Base-by-base conservation (phyloP, 331 rosid genomes). In the Quercus phellos region DNA sequence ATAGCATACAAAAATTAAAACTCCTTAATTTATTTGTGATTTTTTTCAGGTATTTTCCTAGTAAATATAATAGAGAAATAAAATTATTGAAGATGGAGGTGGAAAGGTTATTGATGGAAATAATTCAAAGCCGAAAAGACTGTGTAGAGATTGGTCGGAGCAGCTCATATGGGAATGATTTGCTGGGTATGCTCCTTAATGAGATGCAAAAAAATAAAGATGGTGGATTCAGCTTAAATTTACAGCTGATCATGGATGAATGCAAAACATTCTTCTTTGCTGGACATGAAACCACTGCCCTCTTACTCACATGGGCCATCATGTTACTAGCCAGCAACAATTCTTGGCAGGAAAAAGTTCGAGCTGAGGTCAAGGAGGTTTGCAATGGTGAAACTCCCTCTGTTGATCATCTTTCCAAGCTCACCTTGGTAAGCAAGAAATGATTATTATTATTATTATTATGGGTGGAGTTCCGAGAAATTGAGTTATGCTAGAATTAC, bases 241-340 rank as follows among this genome's bases (percentile, higher is more conserved):
- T 93, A 75, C 97, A 91, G 66, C 43, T 85, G 1, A 94, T 95
- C 5, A 95, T 91, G 97, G 99, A 95, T 85, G 93, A 93, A 76
- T 95, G 99, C 86, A 95, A 95, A 72, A 95, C 99, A 6, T 95
- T 95, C 83, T 95, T 95, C 91, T 95, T 95, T 80, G 92, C 98
- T 18, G 99, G 99, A 13, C 97, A 95, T 75, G 98, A 95, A 81
- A 93, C 99, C 27, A 93, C 98, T 3, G 97, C 99, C 0, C 88
- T 95, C 2, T 84, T 95, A 74, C 96, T 95, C 78, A 95, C 97
- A 5, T 95, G 99, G 99, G 88, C 97, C 7, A 82, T 93, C 34
- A 95, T 95, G 99, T 77, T 95, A 76, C 73, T 95, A 3, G 98
- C 99, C 2, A 85, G 84, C 73, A 91, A 93, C 55, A 89, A 93